Percentiles rank a stretch among this genome's conserved stretches.
Evolutionary conservation across 768 basidiomycete species (phyloP).

Genomic region (Tylopilus felleus): DNA sequence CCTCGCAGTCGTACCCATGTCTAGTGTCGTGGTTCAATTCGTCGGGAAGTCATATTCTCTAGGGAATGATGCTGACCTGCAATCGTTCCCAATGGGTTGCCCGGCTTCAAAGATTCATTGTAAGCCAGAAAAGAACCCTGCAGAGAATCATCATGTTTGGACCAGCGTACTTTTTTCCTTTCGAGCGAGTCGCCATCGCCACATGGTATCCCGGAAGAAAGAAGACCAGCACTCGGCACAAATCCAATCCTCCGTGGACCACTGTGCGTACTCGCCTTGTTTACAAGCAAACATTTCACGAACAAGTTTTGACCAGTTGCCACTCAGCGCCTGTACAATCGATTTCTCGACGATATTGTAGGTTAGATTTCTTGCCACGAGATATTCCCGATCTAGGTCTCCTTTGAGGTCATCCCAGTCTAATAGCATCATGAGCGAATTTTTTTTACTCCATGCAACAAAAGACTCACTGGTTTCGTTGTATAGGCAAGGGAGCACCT

Average conservation of each 20-base stretch:
- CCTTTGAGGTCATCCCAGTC: constrained; percentile 5
- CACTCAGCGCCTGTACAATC: neutral
- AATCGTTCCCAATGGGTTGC: neutral
- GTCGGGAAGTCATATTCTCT: no score
- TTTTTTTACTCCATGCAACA: neutral
- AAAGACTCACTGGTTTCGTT: constrained; percentile 1
- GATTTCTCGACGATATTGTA: neutral
- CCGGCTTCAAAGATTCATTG: neutral
- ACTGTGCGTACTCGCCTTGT: neutral
- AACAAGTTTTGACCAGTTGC: constrained; percentile 3
- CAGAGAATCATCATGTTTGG: no score
- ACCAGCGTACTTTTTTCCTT: neutral
- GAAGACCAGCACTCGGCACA: neutral
- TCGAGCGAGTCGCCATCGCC: neutral
- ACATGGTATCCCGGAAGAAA: neutral
- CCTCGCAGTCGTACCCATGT: constrained; percentile 2
- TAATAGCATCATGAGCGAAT: neutral
- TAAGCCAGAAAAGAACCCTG: no score
- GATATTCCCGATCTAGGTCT: neutral
- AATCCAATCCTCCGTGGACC: constrained; percentile 3
- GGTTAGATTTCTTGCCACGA: neutral
- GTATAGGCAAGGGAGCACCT: neutral
- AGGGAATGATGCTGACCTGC: neutral
- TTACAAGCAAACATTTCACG: neutral
- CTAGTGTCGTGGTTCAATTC: neutral